Evolutionary conservation across 768 basidiomycete genomes (phyloP), one percentile per base, ranked within the genome.

Genomic region (Kwoniella botswanensis): DNA sequence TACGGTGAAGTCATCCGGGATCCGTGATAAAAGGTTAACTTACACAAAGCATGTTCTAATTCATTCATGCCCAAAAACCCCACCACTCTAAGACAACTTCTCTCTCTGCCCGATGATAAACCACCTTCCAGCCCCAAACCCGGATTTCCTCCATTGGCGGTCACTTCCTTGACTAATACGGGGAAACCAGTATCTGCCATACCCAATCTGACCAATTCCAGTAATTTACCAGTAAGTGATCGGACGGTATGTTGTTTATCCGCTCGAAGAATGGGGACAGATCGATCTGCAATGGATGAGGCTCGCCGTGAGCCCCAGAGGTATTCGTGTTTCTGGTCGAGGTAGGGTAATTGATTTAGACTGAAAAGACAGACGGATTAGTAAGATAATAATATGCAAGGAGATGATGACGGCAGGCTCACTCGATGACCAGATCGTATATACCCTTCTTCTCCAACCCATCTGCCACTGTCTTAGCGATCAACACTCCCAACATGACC

Each of bases 381-480:
- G 35, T 35, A 35, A 35, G 35, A 7, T 35, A 35, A 0, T 6
- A 35, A 5, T 35, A 35, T 35, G 35, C 35, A 35, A 18, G 52
- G 2, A 15, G 15, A 22, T 2, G 17, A 26, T 7, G 64, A 56
- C 13, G 50, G 35, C 2, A 21, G 10, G 78, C 86, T 54, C 66
- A 90, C 86, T 94, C 93, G 66, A 98, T 98, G 68, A 93, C 93
- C 46, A 98, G 88, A 82, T 99, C 97, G 80, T 98, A 99, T 66
- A 99, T 98, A 10, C 94, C 94, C 79, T 94, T 93, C 2, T 92
- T 92, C 81, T 95, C 92, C 67, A 97, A 82, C 1, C 90, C 89
- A 80, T 95, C 93, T 9, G 93, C 93, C 0, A 93, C 88, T 0
- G 92, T 93, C 85, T 95, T 96, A 24, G 93, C 93, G 18, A 94